Evolutionary conservation across 2,329 filamentous ascomycete genomes (phyloP).

Genomic region (Calonectria crousiana): DNA sequence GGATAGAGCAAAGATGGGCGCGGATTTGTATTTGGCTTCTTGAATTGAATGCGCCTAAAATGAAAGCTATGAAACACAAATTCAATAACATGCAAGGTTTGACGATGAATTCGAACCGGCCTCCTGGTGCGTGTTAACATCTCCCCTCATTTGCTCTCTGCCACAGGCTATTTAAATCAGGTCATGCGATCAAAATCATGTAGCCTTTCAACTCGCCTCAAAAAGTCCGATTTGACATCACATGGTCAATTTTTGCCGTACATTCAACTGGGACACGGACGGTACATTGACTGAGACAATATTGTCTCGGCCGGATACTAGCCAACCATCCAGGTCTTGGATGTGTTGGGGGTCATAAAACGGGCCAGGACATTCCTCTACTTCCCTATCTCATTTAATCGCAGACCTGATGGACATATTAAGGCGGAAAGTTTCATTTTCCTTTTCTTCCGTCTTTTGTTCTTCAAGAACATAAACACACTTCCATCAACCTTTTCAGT

Average conservation of each 20-base stretch:
- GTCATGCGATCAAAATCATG: background rate
- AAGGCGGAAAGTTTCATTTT: background rate
- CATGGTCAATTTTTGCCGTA: background rate
- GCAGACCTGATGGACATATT: background rate
- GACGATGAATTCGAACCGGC: background rate
- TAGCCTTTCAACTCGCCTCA: background rate
- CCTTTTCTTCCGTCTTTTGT: background rate
- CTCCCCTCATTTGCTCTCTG: too few species aligned
- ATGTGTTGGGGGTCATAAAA: background rate
- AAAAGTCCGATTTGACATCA: background rate
- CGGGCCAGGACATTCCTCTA: background rate
- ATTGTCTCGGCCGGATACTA: background rate
- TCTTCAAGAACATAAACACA: background rate
- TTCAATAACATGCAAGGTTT: background rate
- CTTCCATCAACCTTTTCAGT: background rate
- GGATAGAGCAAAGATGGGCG: too few species aligned
- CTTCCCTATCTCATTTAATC: background rate
- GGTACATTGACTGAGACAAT: background rate
- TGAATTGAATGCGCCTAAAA: background rate
- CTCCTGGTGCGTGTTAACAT: too few species aligned
- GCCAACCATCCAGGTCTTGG: background rate
- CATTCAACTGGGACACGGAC: background rate
- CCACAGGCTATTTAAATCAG: too few species aligned
- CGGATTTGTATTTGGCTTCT: too few species aligned
- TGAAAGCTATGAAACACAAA: background rate